Conservation (phyloP, 176 grass and related monocot species). For the Zoysia japonica region DNA sequence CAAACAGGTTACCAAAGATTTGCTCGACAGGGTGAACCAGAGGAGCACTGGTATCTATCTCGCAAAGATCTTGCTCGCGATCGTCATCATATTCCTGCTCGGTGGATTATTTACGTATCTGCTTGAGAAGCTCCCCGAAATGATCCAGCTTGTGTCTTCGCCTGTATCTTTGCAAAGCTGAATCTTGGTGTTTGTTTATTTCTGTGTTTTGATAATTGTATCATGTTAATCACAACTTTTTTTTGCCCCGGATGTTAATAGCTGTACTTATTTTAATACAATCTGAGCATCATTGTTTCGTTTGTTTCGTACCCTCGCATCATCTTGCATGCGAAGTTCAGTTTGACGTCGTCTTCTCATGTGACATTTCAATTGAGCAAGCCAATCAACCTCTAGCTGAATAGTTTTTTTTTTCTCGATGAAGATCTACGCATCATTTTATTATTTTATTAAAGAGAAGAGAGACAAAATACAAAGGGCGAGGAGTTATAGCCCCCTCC, state of each 20-base stretch:
- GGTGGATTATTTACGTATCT: slow-evolving; percentile 68
- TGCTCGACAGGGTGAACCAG: not conserved
- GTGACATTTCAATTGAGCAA: slow-evolving; percentile 15
- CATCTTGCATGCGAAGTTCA: not conserved
- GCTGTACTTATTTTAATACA: too few species aligned
- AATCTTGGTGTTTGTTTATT: not conserved
- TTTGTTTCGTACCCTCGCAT: too few species aligned
- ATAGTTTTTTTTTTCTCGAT: too few species aligned
- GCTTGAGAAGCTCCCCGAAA: slow-evolving; percentile 66
- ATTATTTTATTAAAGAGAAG: too few species aligned
- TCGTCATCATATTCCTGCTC: slow-evolving; percentile 74
- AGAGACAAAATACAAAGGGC: too few species aligned
- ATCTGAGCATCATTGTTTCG: too few species aligned
- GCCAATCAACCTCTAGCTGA: not conserved
- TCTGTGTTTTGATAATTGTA: not conserved
- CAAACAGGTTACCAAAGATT: slow-evolving; percentile 28
- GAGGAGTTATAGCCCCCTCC: too few species aligned
- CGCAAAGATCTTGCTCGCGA: slow-evolving; percentile 62
- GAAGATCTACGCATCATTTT: too few species aligned
- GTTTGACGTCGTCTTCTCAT: not conserved
- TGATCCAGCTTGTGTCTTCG: slow-evolving; percentile 16
- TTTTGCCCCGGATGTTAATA: too few species aligned
- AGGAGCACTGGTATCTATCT: slow-evolving; percentile 41
- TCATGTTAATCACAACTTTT: too few species aligned
- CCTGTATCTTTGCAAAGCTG: slow-evolving; percentile 17